Evolutionary conservation across 2,329 filamentous ascomycete species (phyloP).

Genomic region (Fusarium sp.): DNA sequence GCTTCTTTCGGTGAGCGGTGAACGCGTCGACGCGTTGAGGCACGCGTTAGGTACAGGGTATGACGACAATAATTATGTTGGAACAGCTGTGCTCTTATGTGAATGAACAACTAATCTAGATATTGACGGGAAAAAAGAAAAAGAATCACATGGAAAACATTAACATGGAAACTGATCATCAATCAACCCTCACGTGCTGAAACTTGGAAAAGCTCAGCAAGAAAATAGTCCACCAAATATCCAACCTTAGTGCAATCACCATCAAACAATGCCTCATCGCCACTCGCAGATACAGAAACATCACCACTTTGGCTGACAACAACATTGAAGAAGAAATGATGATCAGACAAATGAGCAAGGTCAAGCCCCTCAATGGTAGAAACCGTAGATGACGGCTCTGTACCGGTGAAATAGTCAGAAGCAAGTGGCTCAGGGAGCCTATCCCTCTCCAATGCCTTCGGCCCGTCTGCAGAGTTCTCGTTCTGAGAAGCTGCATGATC

Average conservation of each 20-base stretch:
- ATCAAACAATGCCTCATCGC: not conserved
- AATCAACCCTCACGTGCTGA: not conserved
- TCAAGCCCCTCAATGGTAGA: conserved; percentile 1
- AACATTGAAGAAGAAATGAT: conserved; percentile 4
- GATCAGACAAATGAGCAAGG: not conserved
- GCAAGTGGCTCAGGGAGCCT: conserved; percentile 10
- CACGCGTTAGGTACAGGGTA: not conserved
- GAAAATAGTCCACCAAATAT: not conserved
- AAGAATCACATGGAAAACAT: not conserved
- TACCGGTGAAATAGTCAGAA: conserved; percentile 3
- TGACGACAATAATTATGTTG: not conserved
- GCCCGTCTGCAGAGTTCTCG: rapidly evolving
- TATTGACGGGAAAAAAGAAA: not conserved
- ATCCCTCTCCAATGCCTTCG: not conserved
- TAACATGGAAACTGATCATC: not conserved
- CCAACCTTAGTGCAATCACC: rapidly evolving
- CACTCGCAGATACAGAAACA: not conserved
- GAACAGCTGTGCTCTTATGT: rapidly evolving
- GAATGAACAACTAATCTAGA: not conserved
- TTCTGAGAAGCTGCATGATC: rapidly evolving
- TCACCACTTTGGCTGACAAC: not conserved
- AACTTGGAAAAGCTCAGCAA: not conserved
- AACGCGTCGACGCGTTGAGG: not conserved
- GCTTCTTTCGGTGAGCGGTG: not conserved
- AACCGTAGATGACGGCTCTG: not conserved